Base-by-base conservation (phyloP, 768 basidiomycete species). In the Tulasnella sp. region DNA sequence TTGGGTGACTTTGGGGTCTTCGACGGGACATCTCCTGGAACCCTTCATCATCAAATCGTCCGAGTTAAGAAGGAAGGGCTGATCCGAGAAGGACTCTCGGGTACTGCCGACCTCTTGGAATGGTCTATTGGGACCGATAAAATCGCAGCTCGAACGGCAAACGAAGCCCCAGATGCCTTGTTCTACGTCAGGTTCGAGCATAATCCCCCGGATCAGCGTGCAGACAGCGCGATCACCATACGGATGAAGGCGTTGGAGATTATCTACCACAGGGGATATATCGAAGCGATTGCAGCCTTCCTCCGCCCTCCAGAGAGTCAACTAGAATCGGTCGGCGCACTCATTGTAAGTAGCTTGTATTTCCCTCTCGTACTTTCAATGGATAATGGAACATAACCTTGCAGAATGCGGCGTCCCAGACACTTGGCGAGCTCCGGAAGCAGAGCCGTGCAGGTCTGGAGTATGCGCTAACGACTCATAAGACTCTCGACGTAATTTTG, bases 221-320 rank as follows among this genome's bases (percentile, higher is more conserved):
- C 96, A 24, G 95, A 98, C 69, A 95, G 79, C 66, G 90, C 87
- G 1, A 74, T 99, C 55, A 88, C 86, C 11, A 80, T 94, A 49
- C 84, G 83, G 59, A 87, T 97, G 88, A 82, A 89, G 10, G 87
- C 95, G 66, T 87, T 95, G 84, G 95, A 98, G 72, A 86, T 99
- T 64, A 88, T 99, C 43, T 99, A 99, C 68, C 92, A 97, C 68
- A 82, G 77, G 67, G 91, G 89, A 24, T 97, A 95, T 69, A 78
- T 98, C 27, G 96, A 98, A 73, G 88, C 88, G 2, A 80, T 98
- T 21, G 85, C 86, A 66, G 80, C 77, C 63, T 99, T 98, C 73
- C 85, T 99, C 73, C 88, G 85, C 68, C 95, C 93, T 1, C 95
- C 96, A 1, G 84, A 84, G 44, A 95, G 87, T 70, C 94, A 98